phyloP scores from a whole-genome alignment of 139 green algal species.

The Desmodesmus armatus region DNA sequence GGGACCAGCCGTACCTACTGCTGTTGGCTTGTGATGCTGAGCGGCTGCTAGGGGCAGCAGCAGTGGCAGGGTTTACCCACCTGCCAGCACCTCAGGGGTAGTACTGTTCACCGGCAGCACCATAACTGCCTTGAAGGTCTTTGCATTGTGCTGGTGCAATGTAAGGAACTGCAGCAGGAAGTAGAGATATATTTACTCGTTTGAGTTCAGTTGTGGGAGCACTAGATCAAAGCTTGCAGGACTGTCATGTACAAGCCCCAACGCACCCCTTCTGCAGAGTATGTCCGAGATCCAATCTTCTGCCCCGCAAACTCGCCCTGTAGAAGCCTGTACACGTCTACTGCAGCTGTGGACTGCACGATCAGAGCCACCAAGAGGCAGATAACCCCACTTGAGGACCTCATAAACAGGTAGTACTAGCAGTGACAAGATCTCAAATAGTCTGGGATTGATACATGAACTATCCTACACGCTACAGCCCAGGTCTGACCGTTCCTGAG shows the following conservation, averaged over 20 bases:
- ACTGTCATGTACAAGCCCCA: neutral
- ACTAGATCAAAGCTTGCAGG: neutral
- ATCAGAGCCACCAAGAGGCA: neutral
- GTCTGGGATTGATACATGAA: too few species aligned
- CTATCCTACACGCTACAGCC: too few species aligned
- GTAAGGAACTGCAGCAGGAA: slow-evolving; percentile 33
- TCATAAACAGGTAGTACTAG: too few species aligned
- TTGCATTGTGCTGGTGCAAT: neutral
- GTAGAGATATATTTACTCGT: too few species aligned
- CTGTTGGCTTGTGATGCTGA: neutral
- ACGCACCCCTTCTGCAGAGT: slow-evolving; percentile 39
- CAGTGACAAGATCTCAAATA: too few species aligned
- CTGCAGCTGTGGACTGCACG: neutral
- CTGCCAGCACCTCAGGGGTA: slow-evolving; percentile 8
- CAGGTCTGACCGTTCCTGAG: too few species aligned
- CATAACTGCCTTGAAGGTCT: slow-evolving; percentile 39
- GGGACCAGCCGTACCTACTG: neutral
- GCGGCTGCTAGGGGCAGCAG: neutral
- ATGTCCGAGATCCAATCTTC: neutral
- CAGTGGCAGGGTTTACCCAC: neutral
- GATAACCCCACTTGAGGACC: too few species aligned
- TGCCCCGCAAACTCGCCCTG: slow-evolving; percentile 2
- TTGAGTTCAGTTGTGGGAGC: too few species aligned
- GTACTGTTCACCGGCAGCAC: slow-evolving; percentile 30
- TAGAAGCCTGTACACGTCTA: slow-evolving; percentile 7